A percentile compares a stretch with the other conserved stretches of the same genome.
These are phyloP conservation scores for Hypoxylon fragiforme DNA, from an alignment of 495 filamentous ascomycete genomes.

Conservation along the genomic window DNA sequence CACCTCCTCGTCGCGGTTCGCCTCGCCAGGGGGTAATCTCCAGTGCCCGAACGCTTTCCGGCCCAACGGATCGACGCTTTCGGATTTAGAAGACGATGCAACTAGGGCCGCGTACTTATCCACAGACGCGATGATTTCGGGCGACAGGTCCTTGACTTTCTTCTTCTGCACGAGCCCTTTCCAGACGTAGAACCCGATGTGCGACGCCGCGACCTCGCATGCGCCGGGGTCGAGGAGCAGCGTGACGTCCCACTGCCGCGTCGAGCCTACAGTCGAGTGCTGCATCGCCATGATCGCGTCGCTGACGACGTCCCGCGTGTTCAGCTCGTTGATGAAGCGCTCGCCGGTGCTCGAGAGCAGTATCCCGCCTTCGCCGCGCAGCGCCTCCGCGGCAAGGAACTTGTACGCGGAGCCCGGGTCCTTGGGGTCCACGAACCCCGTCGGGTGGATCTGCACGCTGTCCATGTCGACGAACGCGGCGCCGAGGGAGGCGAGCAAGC, in stretches of 20 bases:
- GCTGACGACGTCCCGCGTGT: slow-evolving; percentile 57
- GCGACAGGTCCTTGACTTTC: slow-evolving; percentile 53
- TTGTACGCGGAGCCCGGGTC: slow-evolving; percentile 46
- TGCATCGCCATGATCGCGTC: slow-evolving; percentile 48
- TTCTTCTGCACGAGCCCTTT: slow-evolving; percentile 59
- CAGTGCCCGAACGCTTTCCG: slow-evolving; percentile 57
- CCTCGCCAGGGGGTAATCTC: slow-evolving; percentile 45
- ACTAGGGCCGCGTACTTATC: slow-evolving; percentile 48
- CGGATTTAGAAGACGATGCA: slow-evolving; percentile 35
- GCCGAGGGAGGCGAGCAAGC: slow-evolving; percentile 49
- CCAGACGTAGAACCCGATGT: slow-evolving; percentile 62
- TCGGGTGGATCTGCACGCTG: slow-evolving; percentile 64
- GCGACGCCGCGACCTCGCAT: slow-evolving; percentile 50
- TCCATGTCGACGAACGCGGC: slow-evolving; percentile 62
- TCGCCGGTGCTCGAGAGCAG: slow-evolving; percentile 47
- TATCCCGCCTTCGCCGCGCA: slow-evolving; percentile 62
- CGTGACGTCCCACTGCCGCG: slow-evolving; percentile 57
- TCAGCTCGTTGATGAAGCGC: slow-evolving; percentile 61
- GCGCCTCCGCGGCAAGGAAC: slow-evolving; percentile 63
- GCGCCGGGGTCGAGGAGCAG: slow-evolving; percentile 62
- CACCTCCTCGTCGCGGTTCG: slow-evolving; percentile 51
- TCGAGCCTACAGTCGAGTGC: slow-evolving; percentile 8
- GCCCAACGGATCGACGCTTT: slow-evolving; percentile 44
- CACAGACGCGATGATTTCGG: slow-evolving; percentile 44
- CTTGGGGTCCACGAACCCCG: slow-evolving; percentile 71